Base-by-base conservation (phyloP, 2,329 filamentous ascomycete genomes). In the Pseudodiploospora longispora region DNA sequence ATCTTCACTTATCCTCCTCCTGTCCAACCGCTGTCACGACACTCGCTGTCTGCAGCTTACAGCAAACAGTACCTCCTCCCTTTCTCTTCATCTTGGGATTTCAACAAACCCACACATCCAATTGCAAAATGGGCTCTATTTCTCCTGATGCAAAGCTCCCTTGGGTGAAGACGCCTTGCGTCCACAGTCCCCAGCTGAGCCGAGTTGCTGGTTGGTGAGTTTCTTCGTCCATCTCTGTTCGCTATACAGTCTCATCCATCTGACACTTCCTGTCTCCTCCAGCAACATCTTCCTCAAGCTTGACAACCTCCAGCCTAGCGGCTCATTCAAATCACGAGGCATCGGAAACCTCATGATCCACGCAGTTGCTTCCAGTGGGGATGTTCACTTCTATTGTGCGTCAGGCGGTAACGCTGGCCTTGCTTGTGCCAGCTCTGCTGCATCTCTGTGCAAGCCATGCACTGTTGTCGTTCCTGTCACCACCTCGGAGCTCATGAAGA, bases 341-440 rank as follows among this genome's bases (percentile, higher is more conserved):
- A 78, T 91, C 49, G 85, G 86, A 40, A 78, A 85, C 62, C 75
- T 85, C 59, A 82, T 88, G 58, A 65, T 68, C 45, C 58, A 58
- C 42, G 62, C 64, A 44, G 54, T 67, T 49, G 47, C 52, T 4
- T 49, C 55, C 44, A 55, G 55, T 2, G 55, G 59, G 27, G 52
- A 60, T 5, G 66, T 72, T 2, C 85, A 86, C 68, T 91, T 93
- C 73, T 93, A 87, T 68, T 84, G 78, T 57, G 85, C 83, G 9
- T 86, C 80, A 3, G 87, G 86, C 47, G 88, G 88, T 46, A 95
- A 95, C 59, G 88, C 88, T 2, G 88, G 88, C 2, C 77, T 95
- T 4, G 88, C 87, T 1, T 87, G 85, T 55, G 85, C 87, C 10
- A 82, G 80, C 39, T 84, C 87, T 1, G 84, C 87, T 9, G 68